phyloP scores from a whole-genome alignment of 208 protist genomes.

The Spongospora subterranea region DNA sequence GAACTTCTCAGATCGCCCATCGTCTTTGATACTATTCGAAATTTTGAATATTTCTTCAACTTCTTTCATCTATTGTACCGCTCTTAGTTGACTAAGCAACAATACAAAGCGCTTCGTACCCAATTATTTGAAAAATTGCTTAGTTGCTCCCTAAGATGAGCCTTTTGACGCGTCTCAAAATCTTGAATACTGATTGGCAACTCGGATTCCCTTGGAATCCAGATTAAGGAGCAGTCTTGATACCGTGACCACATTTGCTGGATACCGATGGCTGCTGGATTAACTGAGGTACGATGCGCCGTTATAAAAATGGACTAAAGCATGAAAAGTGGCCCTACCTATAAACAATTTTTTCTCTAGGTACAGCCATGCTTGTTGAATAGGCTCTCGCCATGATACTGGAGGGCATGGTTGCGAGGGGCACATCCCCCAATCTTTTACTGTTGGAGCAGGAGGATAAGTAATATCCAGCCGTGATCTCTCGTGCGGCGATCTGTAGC shows the following conservation, averaged over 20 bases:
- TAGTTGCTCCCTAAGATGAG: constrained; percentile 5
- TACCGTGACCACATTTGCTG: background rate
- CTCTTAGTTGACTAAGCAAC: background rate
- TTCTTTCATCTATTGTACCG: background rate
- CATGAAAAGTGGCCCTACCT: background rate
- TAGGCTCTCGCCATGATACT: background rate
- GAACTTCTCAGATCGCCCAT: background rate
- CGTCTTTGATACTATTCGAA: background rate
- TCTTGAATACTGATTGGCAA: constrained; percentile 31
- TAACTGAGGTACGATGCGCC: background rate
- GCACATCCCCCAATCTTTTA: constrained; percentile 10
- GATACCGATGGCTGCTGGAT: constrained; percentile 1
- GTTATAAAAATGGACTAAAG: background rate
- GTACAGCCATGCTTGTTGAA: constrained; percentile 38
- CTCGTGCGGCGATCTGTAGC: background rate
- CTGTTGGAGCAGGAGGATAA: background rate
- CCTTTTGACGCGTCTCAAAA: constrained; percentile 36
- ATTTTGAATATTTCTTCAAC: background rate
- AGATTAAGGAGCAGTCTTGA: background rate
- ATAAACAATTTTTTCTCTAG: background rate
- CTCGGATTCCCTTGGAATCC: background rate
- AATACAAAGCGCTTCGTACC: background rate
- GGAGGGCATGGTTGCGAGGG: constrained; percentile 6
- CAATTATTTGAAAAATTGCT: constrained; percentile 40
- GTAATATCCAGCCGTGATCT: background rate